phyloP scores from a whole-genome alignment of 352 stramenopile genomes.

The Thraustochytrium sp. region DNA sequence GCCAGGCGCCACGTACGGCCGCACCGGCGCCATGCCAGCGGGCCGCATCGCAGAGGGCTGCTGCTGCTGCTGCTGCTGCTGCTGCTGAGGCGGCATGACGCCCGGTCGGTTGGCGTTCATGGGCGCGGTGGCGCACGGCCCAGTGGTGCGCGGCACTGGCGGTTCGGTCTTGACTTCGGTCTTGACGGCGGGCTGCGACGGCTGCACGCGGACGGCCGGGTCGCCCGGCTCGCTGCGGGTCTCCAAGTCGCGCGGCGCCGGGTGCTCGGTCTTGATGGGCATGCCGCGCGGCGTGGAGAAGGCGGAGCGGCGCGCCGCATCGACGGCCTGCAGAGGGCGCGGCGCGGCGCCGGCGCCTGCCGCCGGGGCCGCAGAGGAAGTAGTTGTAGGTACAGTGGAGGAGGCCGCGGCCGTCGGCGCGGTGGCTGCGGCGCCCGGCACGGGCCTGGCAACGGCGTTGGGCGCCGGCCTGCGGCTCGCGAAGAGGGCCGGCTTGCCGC shows the following conservation, averaged over 20 bases:
- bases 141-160: neutral
- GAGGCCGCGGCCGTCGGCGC: neutral
- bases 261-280: slow-evolving; percentile 12
- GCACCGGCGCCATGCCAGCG: neutral
- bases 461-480: neutral
- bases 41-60: neutral
- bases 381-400: too few species aligned
- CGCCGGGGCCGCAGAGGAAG: neutral
- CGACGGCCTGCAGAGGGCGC: neutral
- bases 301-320: neutral
- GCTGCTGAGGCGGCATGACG: neutral
- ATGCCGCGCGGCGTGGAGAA: neutral
- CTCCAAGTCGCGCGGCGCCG: neutral
- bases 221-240: neutral
- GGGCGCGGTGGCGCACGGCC: neutral
- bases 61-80: too few species aligned
- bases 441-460: neutral
- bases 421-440: neutral
- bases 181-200: neutral
- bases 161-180: neutral
- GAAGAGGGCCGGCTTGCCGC: neutral
- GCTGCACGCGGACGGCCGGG: neutral
- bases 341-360: neutral
- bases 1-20: too few species aligned
- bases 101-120: neutral